Evolutionary conservation across 306 rosid genomes (phyloP).

Genomic region (Dicorynia guianensis): DNA sequence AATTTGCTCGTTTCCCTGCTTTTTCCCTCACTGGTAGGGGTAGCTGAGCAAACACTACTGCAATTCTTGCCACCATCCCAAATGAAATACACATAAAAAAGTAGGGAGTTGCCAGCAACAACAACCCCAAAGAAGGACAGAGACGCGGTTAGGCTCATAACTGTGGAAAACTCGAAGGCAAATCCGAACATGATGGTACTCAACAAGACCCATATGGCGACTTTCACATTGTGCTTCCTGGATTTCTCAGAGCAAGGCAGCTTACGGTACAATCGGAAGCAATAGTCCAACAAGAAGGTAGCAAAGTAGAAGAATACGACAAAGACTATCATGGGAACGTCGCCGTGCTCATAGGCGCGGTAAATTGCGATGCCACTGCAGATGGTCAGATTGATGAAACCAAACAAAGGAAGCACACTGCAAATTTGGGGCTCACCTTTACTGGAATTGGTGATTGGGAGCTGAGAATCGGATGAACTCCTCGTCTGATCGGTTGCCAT

Average conservation of each 20-base stretch:
- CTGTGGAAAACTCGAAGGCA: constrained; percentile 36
- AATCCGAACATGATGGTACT: constrained; percentile 41
- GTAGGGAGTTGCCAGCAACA: constrained; percentile 7
- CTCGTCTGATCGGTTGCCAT: neutral
- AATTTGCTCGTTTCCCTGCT: neutral
- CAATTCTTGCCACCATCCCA: neutral
- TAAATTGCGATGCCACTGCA: constrained; percentile 22
- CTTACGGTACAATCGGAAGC: neutral
- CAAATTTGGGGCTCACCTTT: neutral
- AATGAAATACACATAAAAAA: constrained; percentile 40
- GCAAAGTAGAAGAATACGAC: constrained; percentile 16
- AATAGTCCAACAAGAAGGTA: constrained; percentile 31
- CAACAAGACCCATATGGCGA: constrained; percentile 38
- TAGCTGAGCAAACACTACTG: too few relatives aligned
- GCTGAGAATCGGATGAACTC: constrained; percentile 5
- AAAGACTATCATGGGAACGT: constrained; percentile 22
- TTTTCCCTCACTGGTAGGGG: neutral
- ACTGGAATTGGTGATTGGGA: constrained; percentile 4
- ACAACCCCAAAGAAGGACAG: neutral
- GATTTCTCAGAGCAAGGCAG: neutral
- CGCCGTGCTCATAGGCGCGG: constrained; percentile 28
- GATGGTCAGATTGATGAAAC: constrained; percentile 28
- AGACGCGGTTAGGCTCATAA: constrained; percentile 18
- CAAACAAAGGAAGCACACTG: constrained; percentile 13
- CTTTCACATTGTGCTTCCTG: constrained; percentile 4